Evolutionary conservation across 345 rosid species (phyloP).

Genomic region (Balakata baccata): DNA sequence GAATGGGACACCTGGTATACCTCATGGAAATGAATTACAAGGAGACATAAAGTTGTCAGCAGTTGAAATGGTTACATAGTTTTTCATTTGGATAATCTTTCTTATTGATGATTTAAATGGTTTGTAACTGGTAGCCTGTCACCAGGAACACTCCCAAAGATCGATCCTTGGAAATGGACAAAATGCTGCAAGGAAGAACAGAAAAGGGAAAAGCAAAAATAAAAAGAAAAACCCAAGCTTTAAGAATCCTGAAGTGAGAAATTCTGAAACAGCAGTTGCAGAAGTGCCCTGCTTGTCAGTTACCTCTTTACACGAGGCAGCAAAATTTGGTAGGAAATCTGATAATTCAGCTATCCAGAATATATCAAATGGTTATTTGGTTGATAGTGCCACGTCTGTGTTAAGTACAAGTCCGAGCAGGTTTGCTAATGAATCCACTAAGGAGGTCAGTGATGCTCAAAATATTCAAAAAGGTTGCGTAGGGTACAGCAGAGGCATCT

Average conservation of each 20-base stretch:
- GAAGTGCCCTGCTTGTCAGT: slow-evolving; percentile 30
- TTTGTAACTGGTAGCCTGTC: slow-evolving; percentile 49
- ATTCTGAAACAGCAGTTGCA: slow-evolving; percentile 32
- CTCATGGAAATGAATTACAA: slow-evolving; percentile 33
- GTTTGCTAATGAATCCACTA: slow-evolving; percentile 37
- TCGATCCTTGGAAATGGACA: slow-evolving; percentile 46
- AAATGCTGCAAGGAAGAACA: slow-evolving; percentile 53
- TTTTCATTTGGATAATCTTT: slow-evolving; percentile 26
- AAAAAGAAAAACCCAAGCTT: slow-evolving; percentile 44
- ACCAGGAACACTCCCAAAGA: slow-evolving; percentile 61
- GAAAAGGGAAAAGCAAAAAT: slow-evolving; percentile 59
- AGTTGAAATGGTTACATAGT: slow-evolving; percentile 39
- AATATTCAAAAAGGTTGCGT: slow-evolving; percentile 32
- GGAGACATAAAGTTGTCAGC: slow-evolving; percentile 30
- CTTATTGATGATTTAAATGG: slow-evolving; percentile 28
- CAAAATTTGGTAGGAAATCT: slow-evolving; percentile 20
- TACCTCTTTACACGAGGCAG: slow-evolving; percentile 33
- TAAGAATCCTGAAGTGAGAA: slow-evolving; percentile 34
- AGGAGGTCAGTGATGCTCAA: slow-evolving; percentile 30
- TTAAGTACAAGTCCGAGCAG: slow-evolving; percentile 24
- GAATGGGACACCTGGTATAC: slow-evolving; percentile 32
- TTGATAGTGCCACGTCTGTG: slow-evolving; percentile 13
- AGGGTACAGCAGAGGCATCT: slow-evolving; percentile 28
- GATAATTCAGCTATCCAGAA: slow-evolving; percentile 28
- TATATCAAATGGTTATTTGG: slow-evolving; percentile 24